Evolutionary conservation across 768 basidiomycete species (phyloP), one percentile per base, ranked within the genome.

Genomic region (Sarcodon sp.): DNA sequence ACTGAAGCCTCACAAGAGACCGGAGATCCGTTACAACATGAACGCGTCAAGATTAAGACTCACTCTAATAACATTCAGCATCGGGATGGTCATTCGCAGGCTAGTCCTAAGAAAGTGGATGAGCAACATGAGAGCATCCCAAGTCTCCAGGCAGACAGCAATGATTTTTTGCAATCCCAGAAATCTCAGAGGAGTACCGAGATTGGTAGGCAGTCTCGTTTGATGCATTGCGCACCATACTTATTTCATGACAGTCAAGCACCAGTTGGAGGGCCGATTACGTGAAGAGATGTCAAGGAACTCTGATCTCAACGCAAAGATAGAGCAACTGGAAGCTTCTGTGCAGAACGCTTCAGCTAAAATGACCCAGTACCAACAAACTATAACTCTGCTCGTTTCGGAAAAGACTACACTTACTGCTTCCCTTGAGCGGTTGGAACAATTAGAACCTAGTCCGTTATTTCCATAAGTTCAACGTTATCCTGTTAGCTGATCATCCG

Each of bases 31-130:
- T 38, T 61, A 3, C 52, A 57, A 11, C 49, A 48, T 3, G 77
- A 80, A 54, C 68, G 66, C 12, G 51, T 50, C 21, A 72, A 64
- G 46, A 59, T 67, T 13, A 55, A 59, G n/a, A 54, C 57, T 11
- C 64, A 82, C 34, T 62, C 68, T 43, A 58, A 64, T 18, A 36
- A 45, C 13, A 47, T 55, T 0, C 48, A 49, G 18, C 46, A 47
- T 7, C 36, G 57, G 21, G 52, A 54, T 27, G 35, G 36, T 1
- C 50, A 53, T 21, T 4, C n/a, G 13, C 39, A 11, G 8, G 15
- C 39, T 9, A 27, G 8, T 9, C 15, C 39, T 41, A 16, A 15
- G 7, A 41, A 41, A 13, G 39, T 27, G 11, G 39, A 41, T 16
- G 39, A 41, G 27, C 39, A 27, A 27, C 21, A 27, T 27, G 21